Evolutionary conservation across 441 rosid species (phyloP), one percentile per base, ranked within the genome.

Genomic region (Erodium trifolium): DNA sequence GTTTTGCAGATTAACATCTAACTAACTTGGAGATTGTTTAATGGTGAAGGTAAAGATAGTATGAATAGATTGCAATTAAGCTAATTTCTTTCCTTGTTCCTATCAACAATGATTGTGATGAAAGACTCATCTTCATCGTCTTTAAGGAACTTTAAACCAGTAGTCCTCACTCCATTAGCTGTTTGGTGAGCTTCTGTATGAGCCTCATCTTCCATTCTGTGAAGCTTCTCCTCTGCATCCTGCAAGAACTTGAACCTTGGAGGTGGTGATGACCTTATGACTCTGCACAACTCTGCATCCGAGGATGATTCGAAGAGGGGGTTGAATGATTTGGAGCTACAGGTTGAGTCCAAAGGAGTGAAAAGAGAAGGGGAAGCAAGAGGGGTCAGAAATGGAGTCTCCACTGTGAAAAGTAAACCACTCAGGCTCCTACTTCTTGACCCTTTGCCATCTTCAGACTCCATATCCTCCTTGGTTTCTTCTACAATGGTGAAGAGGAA

Each of bases 381-480:
- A 35, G 99, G 96, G 41, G 99, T 91, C 19, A 89, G 73, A 80
- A 78, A 93, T 13, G 97, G 99, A 71, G 91, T 93, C 72, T 93
- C 96, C 64, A 87, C 77, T 39, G 82, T 81, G 2, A 83, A 71
- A 67, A 89, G 74, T 74, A 91, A 75, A 81, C 91, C 95, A 74
- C 93, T 84, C 71, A 89, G 76, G 64, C 95, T 93, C 78, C 76
- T 73, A 47, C 80, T 80, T 66, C 70, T 80, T 29, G 82, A 81
- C 19, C 45, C 45, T 41, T 83, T 86, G 1, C 79, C 87, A 72
- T 89, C 96, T 79, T 91, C 90, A 69, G 87, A 85, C 68, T 93
- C 99, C 82, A 91, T 78, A 79, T 93, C 99, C 71, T 93, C 99
- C 68, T 74, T 87, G 68, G 99, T 91, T 78, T 91, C 99, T 71